These are phyloP conservation scores for Pinus tabuliformis DNA, from an alignment of 75 land plant genomes.

Conservation along the genomic window DNA sequence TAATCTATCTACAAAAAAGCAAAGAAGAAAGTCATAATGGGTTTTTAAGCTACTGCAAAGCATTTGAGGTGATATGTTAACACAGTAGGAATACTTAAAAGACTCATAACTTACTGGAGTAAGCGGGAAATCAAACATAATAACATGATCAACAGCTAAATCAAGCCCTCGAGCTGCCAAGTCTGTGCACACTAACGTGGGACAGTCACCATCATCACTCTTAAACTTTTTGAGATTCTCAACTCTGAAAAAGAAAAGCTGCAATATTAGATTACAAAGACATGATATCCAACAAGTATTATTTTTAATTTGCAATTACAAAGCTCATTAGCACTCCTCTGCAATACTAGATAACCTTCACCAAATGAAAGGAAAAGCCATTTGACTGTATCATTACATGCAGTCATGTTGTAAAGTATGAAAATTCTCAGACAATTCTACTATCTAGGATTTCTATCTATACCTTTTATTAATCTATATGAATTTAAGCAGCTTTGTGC, in stretches of 20 bases:
- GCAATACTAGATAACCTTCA: neutral
- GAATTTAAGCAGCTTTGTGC: neutral
- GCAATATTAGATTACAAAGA: neutral
- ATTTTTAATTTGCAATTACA: neutral
- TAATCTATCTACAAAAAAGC: constrained; percentile 79
- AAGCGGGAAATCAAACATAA: constrained; percentile 96
- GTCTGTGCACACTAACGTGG: constrained; percentile 97
- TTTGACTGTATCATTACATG: neutral
- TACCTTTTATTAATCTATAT: neutral
- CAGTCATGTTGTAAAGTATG: too few relatives aligned
- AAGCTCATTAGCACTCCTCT: neutral
- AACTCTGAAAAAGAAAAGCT: constrained; percentile 51
- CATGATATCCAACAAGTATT: neutral
- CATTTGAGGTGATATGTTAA: neutral
- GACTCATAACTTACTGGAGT: constrained; percentile 66
- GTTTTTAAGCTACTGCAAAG: neutral
- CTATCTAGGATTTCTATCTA: neutral
- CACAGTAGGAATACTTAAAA: neutral
- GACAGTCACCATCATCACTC: constrained; percentile 80
- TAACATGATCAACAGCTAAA: constrained; percentile 97
- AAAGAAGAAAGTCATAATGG: neutral
- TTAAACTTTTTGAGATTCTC: constrained; percentile 92
- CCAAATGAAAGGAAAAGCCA: neutral
- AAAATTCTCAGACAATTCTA: neutral
- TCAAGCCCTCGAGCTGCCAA: constrained; percentile 98